A percentile compares a stretch with the other conserved stretches of the same genome.
These are phyloP conservation scores for Bondarzewia mesenterica DNA, from an alignment of 1,284 basidiomycete species.

Conservation along the genomic window DNA sequence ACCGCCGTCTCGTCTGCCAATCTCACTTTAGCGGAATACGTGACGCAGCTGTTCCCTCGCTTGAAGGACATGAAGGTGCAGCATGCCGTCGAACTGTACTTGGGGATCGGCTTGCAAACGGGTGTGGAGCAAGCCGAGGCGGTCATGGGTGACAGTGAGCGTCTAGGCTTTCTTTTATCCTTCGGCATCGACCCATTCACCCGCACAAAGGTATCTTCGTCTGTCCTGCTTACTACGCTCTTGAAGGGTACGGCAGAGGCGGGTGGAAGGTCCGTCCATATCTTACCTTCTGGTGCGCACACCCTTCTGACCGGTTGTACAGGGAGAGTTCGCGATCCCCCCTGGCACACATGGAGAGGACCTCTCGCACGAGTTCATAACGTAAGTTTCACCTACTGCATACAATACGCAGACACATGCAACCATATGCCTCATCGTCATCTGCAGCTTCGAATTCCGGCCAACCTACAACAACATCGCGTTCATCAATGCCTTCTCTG, in stretches of 20 bases:
- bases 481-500: slow-evolving; percentile 31
- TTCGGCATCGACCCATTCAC: background rate
- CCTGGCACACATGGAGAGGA: slow-evolving; percentile 8
- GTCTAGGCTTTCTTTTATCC: background rate
- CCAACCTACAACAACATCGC: slow-evolving; percentile 26
- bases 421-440: background rate
- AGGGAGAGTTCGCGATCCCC: slow-evolving; percentile 8
- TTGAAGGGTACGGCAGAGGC: slow-evolving; percentile 3
- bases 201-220: slow-evolving; percentile 6
- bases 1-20: background rate
- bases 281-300: too few species aligned
- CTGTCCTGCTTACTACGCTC: slow-evolving; percentile 6
- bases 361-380: slow-evolving; percentile 14
- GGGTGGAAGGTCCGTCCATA: slow-evolving; percentile 6
- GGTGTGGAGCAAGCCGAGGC: slow-evolving; percentile 12
- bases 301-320: background rate
- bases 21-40: slow-evolving; percentile 5
- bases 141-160: slow-evolving; percentile 18
- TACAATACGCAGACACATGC: background rate
- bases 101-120: background rate
- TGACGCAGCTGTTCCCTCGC: slow-evolving; percentile 6
- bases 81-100: slow-evolving; percentile 11
- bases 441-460: slow-evolving; percentile 7
- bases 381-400: slow-evolving; percentile 2
- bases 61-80: slow-evolving; percentile 6